Evolutionary conservation across 768 basidiomycete species (phyloP).

Genomic region (Grammothele lineata): DNA sequence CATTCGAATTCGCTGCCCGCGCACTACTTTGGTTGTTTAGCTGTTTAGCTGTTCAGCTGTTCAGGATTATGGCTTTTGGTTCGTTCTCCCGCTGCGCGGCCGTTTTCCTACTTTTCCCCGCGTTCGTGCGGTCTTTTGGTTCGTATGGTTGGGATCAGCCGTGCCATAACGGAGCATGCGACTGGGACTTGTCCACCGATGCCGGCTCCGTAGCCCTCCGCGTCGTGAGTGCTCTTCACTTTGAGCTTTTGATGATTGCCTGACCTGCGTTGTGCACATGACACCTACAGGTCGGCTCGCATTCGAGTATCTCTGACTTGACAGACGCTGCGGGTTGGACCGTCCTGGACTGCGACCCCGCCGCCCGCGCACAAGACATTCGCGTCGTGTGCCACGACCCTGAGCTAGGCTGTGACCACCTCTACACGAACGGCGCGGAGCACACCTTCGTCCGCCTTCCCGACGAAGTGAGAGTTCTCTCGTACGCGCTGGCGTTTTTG

Average conservation of each 20-base stretch:
- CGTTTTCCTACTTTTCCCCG: no score
- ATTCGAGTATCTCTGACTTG: constrained; percentile 32
- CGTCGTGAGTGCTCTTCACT: constrained; percentile 5
- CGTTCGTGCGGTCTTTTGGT: no score
- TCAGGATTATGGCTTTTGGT: no score
- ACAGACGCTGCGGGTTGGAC: constrained; percentile 48
- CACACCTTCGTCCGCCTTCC: constrained; percentile 48
- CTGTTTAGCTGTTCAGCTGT: no score
- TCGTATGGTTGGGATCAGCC: constrained; percentile 16
- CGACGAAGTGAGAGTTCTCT: constrained; percentile 17
- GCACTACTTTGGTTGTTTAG: no score
- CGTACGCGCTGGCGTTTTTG: no score
- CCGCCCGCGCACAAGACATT: constrained; percentile 40
- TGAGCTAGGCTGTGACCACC: constrained; percentile 33
- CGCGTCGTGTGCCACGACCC: constrained; percentile 42
- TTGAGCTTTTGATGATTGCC: no score
- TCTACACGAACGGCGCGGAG: constrained; percentile 35
- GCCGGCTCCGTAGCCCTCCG: constrained; percentile 10
- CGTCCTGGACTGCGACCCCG: constrained; percentile 41
- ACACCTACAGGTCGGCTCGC: constrained; percentile 9
- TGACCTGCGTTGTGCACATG: background rate
- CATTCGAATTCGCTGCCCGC: no score
- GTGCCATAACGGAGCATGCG: constrained; percentile 11
- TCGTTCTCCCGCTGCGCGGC: no score
- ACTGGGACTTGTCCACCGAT: constrained; percentile 8